Evolutionary conservation across 768 basidiomycete species (phyloP), one percentile per base, ranked within the genome.

Genomic region (Vishniacozyma victoriae): DNA sequence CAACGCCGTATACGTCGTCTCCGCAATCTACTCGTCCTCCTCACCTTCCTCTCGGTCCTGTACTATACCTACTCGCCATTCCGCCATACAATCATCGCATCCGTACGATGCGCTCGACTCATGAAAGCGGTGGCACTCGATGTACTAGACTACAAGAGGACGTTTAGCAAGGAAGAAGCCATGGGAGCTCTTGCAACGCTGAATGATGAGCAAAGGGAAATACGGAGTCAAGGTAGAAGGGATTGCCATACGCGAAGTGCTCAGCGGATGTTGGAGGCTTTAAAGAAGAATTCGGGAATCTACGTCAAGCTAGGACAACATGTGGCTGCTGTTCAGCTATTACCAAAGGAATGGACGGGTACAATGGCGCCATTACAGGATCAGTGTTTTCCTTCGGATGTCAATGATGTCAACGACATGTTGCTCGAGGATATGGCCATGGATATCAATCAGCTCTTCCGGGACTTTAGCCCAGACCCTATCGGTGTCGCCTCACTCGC

Each of bases 401-500:
- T 87, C 52, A 79, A 84, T 58, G 84, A 83, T 49, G 70, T 96
- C 11, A 80, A 90, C 55, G 73, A 72, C 1, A 78, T 97, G 60
- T 85, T 97, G 70, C 58, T 82, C 15, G 75, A 77, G 7, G 95
- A 97, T 68, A 84, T 90, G 71, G 88, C 60, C 3, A 45, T 54
- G 20, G 55, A 58, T 0, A 78, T 95, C 29, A 75, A 77, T 1
- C 84, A 86, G 16, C 70, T 90, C 25, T 96, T 97, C 62, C 80
- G 81, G 12, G 80, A 88, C 51, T 93, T 97, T 64, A 82, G 95
- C 57, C 82, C 82, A 4, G 75, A 77, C 15, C 95, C 95, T 5
- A 87, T 97, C 37, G 95, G 95, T 2, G 90, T 96, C 14, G 95
- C 95, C 12, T 93, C 89, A n/a, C 55, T 72, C 29, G 95, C 95